These are phyloP conservation scores for Macaranga tanarius DNA, from an alignment of 441 rosid species.

Conservation along the genomic window DNA sequence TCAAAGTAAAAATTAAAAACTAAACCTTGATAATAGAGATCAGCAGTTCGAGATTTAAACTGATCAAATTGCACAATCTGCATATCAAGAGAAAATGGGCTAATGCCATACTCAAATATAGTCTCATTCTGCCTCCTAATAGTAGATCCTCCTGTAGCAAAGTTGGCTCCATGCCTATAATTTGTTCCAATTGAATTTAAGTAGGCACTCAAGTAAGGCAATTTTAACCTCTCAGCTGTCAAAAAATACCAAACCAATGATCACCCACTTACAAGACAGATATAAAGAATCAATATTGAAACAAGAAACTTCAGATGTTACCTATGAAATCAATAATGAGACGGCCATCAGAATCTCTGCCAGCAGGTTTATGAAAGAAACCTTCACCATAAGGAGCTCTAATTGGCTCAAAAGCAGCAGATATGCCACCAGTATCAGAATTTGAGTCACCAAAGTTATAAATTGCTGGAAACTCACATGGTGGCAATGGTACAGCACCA, in stretches of 20 bases:
- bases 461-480: conserved; percentile 69
- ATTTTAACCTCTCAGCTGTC: conserved; percentile 70
- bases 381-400: conserved; percentile 54
- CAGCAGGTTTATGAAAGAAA: conserved; percentile 69
- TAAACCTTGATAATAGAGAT: conserved; percentile 49
- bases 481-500: conserved; percentile 37
- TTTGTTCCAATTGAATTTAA: conserved; percentile 70
- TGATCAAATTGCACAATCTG: conserved; percentile 68
- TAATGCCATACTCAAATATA: conserved; percentile 59
- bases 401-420: conserved; percentile 75
- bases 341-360: conserved; percentile 70
- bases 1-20: neutral
- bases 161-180: conserved; percentile 80
- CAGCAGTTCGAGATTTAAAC: conserved; percentile 54
- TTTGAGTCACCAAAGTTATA: conserved; percentile 95
- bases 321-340: conserved; percentile 74
- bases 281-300: neutral
- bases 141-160: conserved; percentile 89
- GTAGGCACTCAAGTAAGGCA: conserved; percentile 83
- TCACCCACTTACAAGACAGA: neutral
- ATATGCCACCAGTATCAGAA: conserved; percentile 86
- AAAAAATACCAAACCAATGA: neutral
- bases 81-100: conserved; percentile 80
- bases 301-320: neutral
- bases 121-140: conserved; percentile 71